A percentile compares a stretch with the other conserved stretches of the same genome.
Conservation (phyloP, 305 asterid species). For the Solanum hybrid region DNA sequence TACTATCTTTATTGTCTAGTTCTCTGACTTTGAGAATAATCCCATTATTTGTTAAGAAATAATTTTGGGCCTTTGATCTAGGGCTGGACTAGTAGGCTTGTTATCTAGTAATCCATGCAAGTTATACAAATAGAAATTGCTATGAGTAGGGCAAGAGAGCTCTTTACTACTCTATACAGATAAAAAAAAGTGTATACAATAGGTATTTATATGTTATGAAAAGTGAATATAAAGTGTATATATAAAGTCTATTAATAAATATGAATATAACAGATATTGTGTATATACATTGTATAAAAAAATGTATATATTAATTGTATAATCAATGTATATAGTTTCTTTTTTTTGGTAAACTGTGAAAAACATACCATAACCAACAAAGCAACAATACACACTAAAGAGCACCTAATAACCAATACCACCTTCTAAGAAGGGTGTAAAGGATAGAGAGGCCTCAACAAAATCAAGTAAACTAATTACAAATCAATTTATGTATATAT, state of each 20-base stretch:
- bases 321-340: background rate
- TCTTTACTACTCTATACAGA: too few species aligned
- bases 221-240: too few species aligned
- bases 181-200: too few species aligned
- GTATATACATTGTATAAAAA: background rate
- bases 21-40: background rate
- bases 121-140: too few species aligned
- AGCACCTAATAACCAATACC: background rate
- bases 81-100: too few species aligned
- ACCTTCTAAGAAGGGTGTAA: background rate
- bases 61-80: background rate
- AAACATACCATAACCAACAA: background rate
- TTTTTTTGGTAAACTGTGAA: background rate
- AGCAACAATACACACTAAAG: background rate
- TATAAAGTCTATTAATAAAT: too few species aligned
- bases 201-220: too few species aligned
- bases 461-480: background rate
- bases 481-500: background rate
- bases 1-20: background rate
- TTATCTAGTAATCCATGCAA: too few species aligned
- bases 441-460: background rate
- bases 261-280: too few species aligned
- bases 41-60: background rate
- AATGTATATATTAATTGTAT: too few species aligned
- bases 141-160: too few species aligned